Percentiles rank a stretch among this genome's conserved stretches.
Evolutionary conservation across 306 rosid species (phyloP).

Genomic region (Lagenaria siceraria): DNA sequence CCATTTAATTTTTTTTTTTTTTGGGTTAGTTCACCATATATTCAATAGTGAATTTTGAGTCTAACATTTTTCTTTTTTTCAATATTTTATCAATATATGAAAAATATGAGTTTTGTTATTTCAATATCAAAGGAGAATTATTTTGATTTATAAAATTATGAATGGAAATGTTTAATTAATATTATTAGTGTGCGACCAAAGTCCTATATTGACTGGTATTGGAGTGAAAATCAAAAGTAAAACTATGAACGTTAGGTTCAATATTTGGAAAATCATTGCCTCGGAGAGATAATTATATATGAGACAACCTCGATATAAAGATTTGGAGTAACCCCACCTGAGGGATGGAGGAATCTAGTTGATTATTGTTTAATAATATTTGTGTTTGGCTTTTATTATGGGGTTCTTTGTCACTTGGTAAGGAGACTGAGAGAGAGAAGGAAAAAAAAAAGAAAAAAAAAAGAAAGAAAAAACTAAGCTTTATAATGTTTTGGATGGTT

Average conservation of each 20-base stretch:
- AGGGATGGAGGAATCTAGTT: neutral
- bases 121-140: neutral
- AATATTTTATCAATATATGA: too few species aligned
- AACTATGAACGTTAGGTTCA: too few species aligned
- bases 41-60: too few species aligned
- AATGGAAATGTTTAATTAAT: neutral
- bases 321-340: neutral
- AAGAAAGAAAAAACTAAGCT: neutral
- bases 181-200: too few species aligned
- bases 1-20: too few species aligned
- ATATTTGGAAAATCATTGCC: too few species aligned
- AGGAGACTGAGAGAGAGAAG: neutral
- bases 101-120: neutral
- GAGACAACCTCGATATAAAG: neutral
- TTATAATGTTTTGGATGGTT: neutral
- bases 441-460: too few species aligned
- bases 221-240: too few species aligned
- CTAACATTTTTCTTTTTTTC: too few species aligned
- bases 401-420: constrained; percentile 3
- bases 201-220: too few species aligned
- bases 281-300: too few species aligned
- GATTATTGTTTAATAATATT: neutral
- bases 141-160: neutral
- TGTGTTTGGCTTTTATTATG: neutral
- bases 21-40: too few species aligned